These are phyloP conservation scores for Pseudocercospora vitis DNA, from an alignment of 2,329 filamentous ascomycete species.

Conservation along the genomic window DNA sequence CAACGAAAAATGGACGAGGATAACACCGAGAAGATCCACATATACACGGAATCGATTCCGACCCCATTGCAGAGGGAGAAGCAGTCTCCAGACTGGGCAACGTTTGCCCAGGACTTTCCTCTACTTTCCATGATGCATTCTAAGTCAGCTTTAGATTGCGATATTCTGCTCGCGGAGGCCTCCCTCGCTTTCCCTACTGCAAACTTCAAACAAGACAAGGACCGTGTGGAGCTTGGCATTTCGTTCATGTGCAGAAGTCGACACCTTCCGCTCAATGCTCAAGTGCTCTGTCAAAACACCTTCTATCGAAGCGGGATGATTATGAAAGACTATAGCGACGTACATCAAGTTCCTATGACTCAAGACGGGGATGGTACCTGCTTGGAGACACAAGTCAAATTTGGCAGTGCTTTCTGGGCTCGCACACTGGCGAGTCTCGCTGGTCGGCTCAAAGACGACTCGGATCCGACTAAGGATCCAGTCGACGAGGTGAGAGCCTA, in stretches of 20 bases:
- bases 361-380: slow-evolving; percentile 22
- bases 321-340: slow-evolving; percentile 28
- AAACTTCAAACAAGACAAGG: slow-evolving; percentile 37
- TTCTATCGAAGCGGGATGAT: slow-evolving; percentile 31
- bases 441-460: slow-evolving; percentile 19
- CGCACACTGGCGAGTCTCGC: slow-evolving; percentile 38
- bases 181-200: slow-evolving; percentile 44
- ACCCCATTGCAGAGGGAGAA: slow-evolving; percentile 36
- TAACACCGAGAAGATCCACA: slow-evolving; percentile 37
- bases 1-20: slow-evolving; percentile 35
- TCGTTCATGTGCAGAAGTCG: slow-evolving; percentile 34
- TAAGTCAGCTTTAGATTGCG: slow-evolving; percentile 34
- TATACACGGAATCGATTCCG: slow-evolving; percentile 40
- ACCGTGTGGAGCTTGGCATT: slow-evolving; percentile 37
- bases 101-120: slow-evolving; percentile 38
- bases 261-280: slow-evolving; percentile 23
- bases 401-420: slow-evolving; percentile 49
- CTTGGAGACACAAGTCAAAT: slow-evolving; percentile 37
- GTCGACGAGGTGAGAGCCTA: slow-evolving; percentile 34
- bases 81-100: slow-evolving; percentile 34
- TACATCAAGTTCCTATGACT: slow-evolving; percentile 21
- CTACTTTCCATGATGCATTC: slow-evolving; percentile 30
- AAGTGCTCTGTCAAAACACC: slow-evolving; percentile 28
- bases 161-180: slow-evolving; percentile 44
- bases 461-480: slow-evolving; percentile 17